Evolutionary conservation across 139 green algal species (phyloP).

Genomic region (Gonium pectorale): DNA sequence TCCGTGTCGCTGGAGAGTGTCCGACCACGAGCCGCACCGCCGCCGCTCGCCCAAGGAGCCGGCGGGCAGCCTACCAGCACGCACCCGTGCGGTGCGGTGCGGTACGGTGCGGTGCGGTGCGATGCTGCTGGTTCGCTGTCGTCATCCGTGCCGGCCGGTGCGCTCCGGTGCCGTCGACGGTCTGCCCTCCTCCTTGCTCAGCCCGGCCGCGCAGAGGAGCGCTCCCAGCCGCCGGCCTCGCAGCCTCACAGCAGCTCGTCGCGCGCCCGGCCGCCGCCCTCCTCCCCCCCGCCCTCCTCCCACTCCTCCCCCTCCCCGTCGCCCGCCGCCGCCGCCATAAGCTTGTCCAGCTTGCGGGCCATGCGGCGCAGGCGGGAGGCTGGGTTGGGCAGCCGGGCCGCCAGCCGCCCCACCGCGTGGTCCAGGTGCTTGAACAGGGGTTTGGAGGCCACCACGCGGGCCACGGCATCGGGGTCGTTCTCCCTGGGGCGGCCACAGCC

Average conservation of each 20-base stretch:
- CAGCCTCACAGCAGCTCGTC: conserved; percentile 21
- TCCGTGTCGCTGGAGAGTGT: too few relatives aligned
- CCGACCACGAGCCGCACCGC: too few relatives aligned
- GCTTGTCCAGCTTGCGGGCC: conserved; percentile 20
- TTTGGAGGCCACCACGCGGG: neutral
- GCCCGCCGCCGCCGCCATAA: conserved; percentile 20
- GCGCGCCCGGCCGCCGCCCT: neutral
- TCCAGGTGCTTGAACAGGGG: conserved; percentile 60
- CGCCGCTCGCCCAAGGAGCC: too few relatives aligned
- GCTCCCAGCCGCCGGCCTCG: neutral
- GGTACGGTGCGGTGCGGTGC: too few relatives aligned
- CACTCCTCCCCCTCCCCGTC: conserved; percentile 19
- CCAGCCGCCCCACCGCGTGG: conserved; percentile 62
- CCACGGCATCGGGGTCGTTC: neutral
- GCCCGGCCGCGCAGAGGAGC: neutral
- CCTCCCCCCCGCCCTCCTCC: conserved; percentile 6
- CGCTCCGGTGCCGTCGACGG: neutral
- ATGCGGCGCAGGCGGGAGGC: conserved; percentile 31
- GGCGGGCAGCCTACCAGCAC: too few relatives aligned
- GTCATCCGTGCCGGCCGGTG: neutral
- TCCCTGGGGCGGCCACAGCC: neutral
- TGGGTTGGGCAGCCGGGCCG: conserved; percentile 56
- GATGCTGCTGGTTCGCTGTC: neutral
- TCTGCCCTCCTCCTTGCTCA: neutral
- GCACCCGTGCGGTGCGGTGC: too few relatives aligned